These are phyloP conservation scores for Fragaria nilgerrensis DNA, from an alignment of 306 rosid species.

Conservation along the genomic window DNA sequence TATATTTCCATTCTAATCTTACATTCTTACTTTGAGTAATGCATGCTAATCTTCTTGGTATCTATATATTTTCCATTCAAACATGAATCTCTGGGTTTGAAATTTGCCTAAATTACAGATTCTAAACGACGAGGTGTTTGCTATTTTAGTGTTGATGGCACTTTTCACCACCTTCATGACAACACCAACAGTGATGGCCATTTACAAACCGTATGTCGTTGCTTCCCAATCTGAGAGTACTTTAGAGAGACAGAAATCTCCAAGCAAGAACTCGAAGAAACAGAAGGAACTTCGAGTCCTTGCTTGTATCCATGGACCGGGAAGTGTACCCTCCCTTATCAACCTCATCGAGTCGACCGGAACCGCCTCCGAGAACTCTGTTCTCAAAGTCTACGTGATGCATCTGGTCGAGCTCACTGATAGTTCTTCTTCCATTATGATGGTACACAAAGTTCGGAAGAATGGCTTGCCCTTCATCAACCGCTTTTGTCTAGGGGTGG, in stretches of 20 bases:
- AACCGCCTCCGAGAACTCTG: slow-evolving; percentile 30
- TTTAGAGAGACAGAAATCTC: slow-evolving; percentile 5
- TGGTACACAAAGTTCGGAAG: slow-evolving; percentile 58
- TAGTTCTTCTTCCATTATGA: slow-evolving; percentile 67
- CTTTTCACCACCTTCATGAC: slow-evolving; percentile 86
- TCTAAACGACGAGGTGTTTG: slow-evolving; percentile 69
- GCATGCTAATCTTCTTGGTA: neutral
- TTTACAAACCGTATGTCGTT: slow-evolving; percentile 47
- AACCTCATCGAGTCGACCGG: slow-evolving; percentile 54
- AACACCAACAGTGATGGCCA: slow-evolving; percentile 73
- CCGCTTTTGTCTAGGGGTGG: slow-evolving; percentile 40
- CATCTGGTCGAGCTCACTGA: slow-evolving; percentile 76
- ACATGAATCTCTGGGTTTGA: neutral
- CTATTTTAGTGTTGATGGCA: slow-evolving; percentile 87
- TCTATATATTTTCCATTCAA: neutral
- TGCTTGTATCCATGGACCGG: slow-evolving; percentile 65
- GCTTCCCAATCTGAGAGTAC: slow-evolving; percentile 36
- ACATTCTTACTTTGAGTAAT: no score
- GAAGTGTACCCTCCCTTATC: slow-evolving; percentile 53
- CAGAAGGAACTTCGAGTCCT: slow-evolving; percentile 44
- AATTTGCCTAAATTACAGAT: slow-evolving; percentile 40
- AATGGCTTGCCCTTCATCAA: slow-evolving; percentile 81
- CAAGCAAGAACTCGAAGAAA: neutral
- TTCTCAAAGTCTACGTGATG: slow-evolving; percentile 60
- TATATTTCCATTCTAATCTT: neutral